Conservation (phyloP, 2,329 filamentous ascomycete genomes). For the Aspergillus udagawae region DNA sequence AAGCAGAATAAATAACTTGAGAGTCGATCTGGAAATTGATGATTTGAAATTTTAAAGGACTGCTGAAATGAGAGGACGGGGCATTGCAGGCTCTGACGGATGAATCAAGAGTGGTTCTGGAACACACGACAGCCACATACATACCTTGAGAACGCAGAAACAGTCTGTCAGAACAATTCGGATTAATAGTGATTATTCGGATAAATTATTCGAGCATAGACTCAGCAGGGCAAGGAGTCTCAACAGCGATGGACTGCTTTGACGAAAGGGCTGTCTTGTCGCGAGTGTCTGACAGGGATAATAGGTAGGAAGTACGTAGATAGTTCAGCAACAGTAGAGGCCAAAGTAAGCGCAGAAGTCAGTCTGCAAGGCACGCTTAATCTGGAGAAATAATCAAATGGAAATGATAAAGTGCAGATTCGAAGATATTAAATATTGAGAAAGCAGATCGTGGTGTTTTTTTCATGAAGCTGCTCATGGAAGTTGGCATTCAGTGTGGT, state of each 20-base stretch:
- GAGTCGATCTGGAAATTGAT: not conserved
- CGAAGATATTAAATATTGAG: conserved; percentile 7
- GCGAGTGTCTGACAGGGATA: conserved; percentile 31
- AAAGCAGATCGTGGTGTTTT: not conserved
- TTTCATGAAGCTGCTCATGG: conserved; percentile 6
- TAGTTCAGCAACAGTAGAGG: conserved; percentile 8
- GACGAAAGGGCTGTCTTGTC: conserved; percentile 14
- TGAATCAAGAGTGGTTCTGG: conserved; percentile 12
- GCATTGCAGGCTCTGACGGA: conserved; percentile 18
- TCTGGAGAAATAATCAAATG: not conserved
- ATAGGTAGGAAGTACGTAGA: conserved; percentile 5
- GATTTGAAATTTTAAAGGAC: conserved; percentile 1
- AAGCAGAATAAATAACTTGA: conserved; percentile 1
- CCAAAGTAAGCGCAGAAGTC: conserved; percentile 17
- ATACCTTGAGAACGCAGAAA: conserved; percentile 18
- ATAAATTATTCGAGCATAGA: not conserved
- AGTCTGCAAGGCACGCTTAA: conserved; percentile 4
- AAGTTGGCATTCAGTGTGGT: conserved; percentile 11
- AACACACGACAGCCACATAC: conserved; percentile 18
- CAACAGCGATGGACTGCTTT: conserved; percentile 5
- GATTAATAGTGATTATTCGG: not conserved
- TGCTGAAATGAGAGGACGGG: conserved; percentile 18
- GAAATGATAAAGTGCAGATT: not conserved
- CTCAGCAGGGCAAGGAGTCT: not conserved
- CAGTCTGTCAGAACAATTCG: conserved; percentile 5